A percentile compares a stretch with the other conserved stretches of the same genome.
phyloP scores from a whole-genome alignment of 1,139 yeast species.

The Kodamaea alishanica region DNA sequence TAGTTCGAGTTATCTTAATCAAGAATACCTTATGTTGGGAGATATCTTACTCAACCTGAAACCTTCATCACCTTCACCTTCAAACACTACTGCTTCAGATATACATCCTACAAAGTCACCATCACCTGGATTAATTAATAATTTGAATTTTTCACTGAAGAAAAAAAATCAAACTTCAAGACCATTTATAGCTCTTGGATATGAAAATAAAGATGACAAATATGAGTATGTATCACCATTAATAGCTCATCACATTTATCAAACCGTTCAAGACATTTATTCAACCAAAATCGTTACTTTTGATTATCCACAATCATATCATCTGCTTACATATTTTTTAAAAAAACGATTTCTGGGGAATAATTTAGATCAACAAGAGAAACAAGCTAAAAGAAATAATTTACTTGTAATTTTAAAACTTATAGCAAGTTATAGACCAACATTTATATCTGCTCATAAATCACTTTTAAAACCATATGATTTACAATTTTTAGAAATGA shows the following conservation, averaged over 20 bases:
- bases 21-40: conserved; percentile 58
- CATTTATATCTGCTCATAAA: conserved; percentile 70
- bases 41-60: conserved; percentile 49
- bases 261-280: conserved; percentile 63
- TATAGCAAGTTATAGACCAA: conserved; percentile 68
- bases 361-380: conserved; percentile 27
- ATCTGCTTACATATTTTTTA: conserved; percentile 54
- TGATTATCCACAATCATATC: conserved; percentile 67
- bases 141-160: not conserved
- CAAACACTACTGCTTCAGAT: conserved; percentile 29
- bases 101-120: conserved; percentile 5
- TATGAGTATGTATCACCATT: conserved; percentile 51
- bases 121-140: conserved; percentile 11
- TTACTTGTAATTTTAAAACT: conserved; percentile 57
- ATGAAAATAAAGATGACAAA: conserved; percentile 9
- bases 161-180: conserved; percentile 16
- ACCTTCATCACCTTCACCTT: conserved; percentile 50
- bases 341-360: conserved; percentile 50
- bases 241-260: conserved; percentile 56
- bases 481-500: conserved; percentile 60
- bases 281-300: conserved; percentile 53
- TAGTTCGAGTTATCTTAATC: conserved; percentile 45
- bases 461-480: conserved; percentile 61
- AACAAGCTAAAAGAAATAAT: conserved; percentile 38
- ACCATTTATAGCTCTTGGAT: conserved; percentile 44